Evolutionary conservation across 306 rosid genomes (phyloP).

Genomic region (Bauhinia variegata): DNA sequence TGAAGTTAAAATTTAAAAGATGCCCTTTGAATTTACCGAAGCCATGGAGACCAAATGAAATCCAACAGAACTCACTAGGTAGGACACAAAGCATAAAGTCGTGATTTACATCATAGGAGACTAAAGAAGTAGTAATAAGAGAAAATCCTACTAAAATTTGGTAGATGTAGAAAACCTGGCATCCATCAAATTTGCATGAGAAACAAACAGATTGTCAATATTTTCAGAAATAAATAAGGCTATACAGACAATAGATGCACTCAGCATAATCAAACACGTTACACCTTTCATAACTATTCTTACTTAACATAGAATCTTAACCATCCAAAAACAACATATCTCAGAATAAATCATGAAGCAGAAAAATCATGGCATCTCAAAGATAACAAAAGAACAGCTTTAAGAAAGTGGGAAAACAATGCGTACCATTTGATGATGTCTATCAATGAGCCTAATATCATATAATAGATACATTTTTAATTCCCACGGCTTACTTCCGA

Average conservation of each 20-base stretch:
- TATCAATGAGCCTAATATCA: neutral
- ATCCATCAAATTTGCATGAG: conserved; percentile 7
- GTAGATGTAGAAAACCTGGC: neutral
- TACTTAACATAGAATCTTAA: neutral
- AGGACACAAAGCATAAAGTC: too few species aligned
- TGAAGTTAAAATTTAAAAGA: neutral
- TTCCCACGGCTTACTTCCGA: neutral
- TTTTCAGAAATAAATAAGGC: neutral
- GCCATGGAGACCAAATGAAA: conserved; percentile 4
- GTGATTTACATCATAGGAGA: too few species aligned
- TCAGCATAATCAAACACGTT: neutral
- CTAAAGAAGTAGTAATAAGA: too few species aligned
- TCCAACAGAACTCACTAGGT: conserved; percentile 5
- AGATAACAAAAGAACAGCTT: conserved; percentile 20
- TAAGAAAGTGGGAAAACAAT: neutral
- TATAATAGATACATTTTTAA: neutral
- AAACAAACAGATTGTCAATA: neutral
- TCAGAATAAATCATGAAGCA: neutral
- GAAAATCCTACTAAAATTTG: conserved; percentile 21
- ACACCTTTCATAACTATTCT: conserved; percentile 2
- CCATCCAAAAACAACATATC: neutral
- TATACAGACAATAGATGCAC: neutral
- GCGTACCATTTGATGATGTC: neutral
- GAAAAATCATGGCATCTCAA: conserved; percentile 1
- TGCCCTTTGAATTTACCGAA: neutral